Base-by-base conservation (phyloP, 2,329 filamentous ascomycete genomes). In the Neocatenulostroma microsporum region DNA sequence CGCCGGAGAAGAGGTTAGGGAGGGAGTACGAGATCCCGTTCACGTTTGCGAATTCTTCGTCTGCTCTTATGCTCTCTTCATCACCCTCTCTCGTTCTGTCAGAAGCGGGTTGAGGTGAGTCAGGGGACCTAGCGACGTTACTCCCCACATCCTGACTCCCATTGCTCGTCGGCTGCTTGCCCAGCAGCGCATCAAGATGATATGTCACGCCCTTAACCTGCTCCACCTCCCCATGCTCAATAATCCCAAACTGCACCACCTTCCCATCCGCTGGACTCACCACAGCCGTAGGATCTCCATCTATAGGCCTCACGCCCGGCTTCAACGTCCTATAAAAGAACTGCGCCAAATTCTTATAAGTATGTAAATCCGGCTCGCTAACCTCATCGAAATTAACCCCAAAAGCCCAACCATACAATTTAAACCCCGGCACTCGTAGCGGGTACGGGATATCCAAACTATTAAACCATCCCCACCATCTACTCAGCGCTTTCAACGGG, bases 121-220 rank as follows among this genome's bases (percentile, higher is more conserved):
- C 61, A 10, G 61, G 55, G 19, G 62, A 52, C 8, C 56, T 54
- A 12, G 53, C 39, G 13, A 57, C 45, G 37, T 63, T 61, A 7
- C 15, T n/a, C 14, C 18, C 21, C 17, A 27, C 9, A 4, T 36
- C n/a, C n/a, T n/a, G n/a, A n/a, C n/a, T 27, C 5, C 70, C 74
- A 43, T 70, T 28, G 10, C 28, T 34, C 75, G 78, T 44, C 41
- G 58, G 49, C 37, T 61, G 40, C 48, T 62, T 62, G 34, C 91
- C 91, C 2, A 98, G 73, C 2, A 98, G 73, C 6, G 91, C 88
- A 58, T 98, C 91, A 37, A 98, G 75, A 48, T 82, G 94, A 64
- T 98, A 98, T 1, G 91, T 98, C 73, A 98, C 91, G 42, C 91
- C 91, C 65, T 98, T 98, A 46, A 98, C 89, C 65, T 98, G 91